Evolutionary conservation across 2,329 filamentous ascomycete species (phyloP).

Genomic region (Cladosporium austrohemisphaericum): DNA sequence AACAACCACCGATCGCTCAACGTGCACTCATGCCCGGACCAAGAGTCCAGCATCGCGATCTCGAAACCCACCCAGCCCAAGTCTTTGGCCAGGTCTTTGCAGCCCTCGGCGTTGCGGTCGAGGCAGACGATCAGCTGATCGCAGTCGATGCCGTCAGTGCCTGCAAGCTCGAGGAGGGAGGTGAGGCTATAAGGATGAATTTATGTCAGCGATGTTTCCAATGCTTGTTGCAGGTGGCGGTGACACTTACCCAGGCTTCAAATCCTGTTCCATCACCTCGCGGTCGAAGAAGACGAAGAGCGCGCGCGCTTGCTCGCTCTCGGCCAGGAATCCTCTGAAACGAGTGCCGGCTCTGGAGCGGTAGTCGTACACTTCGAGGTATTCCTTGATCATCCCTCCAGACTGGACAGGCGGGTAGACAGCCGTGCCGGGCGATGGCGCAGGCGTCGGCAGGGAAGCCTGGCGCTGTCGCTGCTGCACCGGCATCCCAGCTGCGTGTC

Average conservation of each 20-base stretch:
- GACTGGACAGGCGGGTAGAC: constrained; percentile 17
- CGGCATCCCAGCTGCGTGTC: constrained; percentile 2
- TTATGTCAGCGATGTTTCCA: constrained; percentile 29
- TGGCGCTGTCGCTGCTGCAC: constrained; percentile 9
- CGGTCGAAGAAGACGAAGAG: constrained; percentile 87
- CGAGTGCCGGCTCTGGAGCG: constrained; percentile 71
- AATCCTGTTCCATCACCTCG: constrained; percentile 62
- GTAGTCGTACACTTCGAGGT: constrained; percentile 83
- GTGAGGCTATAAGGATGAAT: constrained; percentile 60
- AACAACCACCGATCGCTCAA: constrained; percentile 80
- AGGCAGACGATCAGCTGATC: constrained; percentile 75
- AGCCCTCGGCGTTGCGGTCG: constrained; percentile 66
- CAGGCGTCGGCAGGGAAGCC: constrained; percentile 33
- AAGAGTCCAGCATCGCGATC: constrained; percentile 73
- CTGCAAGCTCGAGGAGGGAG: constrained; percentile 83
- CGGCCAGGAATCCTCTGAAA: constrained; percentile 80
- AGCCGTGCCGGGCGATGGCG: constrained; percentile 31
- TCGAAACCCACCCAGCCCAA: constrained; percentile 93
- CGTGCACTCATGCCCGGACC: constrained; percentile 57
- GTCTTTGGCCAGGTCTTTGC: constrained; percentile 69
- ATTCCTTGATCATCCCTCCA: constrained; percentile 50
- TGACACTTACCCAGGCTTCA: constrained; percentile 76
- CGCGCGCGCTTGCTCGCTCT: constrained; percentile 65
- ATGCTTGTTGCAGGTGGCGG: constrained; percentile 7
- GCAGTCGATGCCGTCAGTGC: constrained; percentile 67